These are phyloP conservation scores for Rutstroemia sp. DNA, from an alignment of 2,329 filamentous ascomycete genomes.

Conservation along the genomic window DNA sequence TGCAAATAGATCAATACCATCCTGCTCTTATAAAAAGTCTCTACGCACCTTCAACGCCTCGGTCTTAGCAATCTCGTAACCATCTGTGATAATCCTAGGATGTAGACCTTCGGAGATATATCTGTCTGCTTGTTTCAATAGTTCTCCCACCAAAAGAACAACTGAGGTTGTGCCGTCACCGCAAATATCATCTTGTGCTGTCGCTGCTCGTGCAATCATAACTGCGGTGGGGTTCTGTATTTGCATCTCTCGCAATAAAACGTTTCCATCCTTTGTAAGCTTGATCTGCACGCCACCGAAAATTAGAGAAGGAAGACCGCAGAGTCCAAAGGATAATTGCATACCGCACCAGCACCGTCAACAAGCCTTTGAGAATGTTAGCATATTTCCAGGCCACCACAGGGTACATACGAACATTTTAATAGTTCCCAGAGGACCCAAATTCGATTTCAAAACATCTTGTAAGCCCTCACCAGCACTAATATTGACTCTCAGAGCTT, in stretches of 20 bases:
- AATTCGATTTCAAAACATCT: constrained; percentile 92
- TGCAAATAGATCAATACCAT: constrained; percentile 31
- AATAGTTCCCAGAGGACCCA: constrained; percentile 87
- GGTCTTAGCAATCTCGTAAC: constrained; percentile 92
- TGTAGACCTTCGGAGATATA: constrained; percentile 97
- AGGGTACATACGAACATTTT: constrained; percentile 64
- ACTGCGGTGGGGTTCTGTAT: constrained; percentile 98
- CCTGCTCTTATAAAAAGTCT: background rate
- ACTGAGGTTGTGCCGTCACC: constrained; percentile 97
- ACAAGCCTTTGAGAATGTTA: constrained; percentile 46
- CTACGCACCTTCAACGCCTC: constrained; percentile 72
- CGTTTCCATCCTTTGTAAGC: constrained; percentile 97
- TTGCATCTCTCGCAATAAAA: constrained; percentile 73
- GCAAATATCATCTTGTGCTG: constrained; percentile 96
- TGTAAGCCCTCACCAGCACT: constrained; percentile 87
- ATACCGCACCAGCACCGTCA: constrained; percentile 62
- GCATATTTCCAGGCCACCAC: constrained; percentile 8
- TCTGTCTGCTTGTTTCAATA: constrained; percentile 94
- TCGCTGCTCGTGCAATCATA: constrained; percentile 75
- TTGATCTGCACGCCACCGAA: constrained; percentile 61
- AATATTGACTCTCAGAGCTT: constrained; percentile 96
- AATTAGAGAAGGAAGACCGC: constrained; percentile 20
- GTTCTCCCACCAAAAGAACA: constrained; percentile 88
- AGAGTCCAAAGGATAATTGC: constrained; percentile 17
- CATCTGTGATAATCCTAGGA: constrained; percentile 92